phyloP scores from a whole-genome alignment of 371 early-diverging fungal species.

The Apophysomyces ossiformis region DNA sequence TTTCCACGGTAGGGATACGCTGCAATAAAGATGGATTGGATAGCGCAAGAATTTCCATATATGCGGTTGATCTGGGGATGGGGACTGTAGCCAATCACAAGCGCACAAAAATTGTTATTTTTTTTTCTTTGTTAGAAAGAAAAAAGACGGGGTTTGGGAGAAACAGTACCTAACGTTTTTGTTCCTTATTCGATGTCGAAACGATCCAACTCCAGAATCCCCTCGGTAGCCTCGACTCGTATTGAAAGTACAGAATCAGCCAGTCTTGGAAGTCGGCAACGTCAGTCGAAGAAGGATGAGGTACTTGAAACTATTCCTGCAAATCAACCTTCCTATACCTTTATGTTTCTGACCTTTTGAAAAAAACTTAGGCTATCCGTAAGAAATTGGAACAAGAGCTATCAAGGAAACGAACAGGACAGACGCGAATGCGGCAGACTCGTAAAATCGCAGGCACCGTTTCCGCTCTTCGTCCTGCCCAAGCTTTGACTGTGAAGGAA shows the following conservation, averaged over 20 bases:
- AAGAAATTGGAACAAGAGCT: slow-evolving; percentile 73
- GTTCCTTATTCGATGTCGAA: slow-evolving; percentile 10
- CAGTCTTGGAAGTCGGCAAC: slow-evolving; percentile 41
- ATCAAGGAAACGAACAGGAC: slow-evolving; percentile 60
- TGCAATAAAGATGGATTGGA: too few relatives aligned
- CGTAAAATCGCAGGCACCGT: slow-evolving; percentile 79
- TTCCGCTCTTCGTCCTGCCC: slow-evolving; percentile 80
- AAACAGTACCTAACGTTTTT: background rate
- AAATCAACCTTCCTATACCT: background rate
- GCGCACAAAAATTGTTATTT: slow-evolving; percentile 1
- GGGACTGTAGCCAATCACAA: background rate
- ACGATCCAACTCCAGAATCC: slow-evolving; percentile 30
- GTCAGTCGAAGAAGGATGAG: slow-evolving; percentile 55
- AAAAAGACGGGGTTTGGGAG: slow-evolving; percentile 3
- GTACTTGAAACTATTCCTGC: slow-evolving; percentile 21
- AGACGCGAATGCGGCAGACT: slow-evolving; percentile 31
- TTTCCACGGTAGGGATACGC: too few relatives aligned
- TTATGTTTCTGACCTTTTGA: slow-evolving; percentile 5
- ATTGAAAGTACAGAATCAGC: slow-evolving; percentile 28
- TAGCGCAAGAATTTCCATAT: background rate
- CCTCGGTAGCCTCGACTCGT: slow-evolving; percentile 36
- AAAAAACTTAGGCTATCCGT: slow-evolving; percentile 59
- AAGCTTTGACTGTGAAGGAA: slow-evolving; percentile 87
- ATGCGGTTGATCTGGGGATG: slow-evolving; percentile 1
- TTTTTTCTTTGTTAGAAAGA: slow-evolving; percentile 1